Base-by-base conservation (phyloP, 331 rosid species). In the Quercus tomentella region DNA sequence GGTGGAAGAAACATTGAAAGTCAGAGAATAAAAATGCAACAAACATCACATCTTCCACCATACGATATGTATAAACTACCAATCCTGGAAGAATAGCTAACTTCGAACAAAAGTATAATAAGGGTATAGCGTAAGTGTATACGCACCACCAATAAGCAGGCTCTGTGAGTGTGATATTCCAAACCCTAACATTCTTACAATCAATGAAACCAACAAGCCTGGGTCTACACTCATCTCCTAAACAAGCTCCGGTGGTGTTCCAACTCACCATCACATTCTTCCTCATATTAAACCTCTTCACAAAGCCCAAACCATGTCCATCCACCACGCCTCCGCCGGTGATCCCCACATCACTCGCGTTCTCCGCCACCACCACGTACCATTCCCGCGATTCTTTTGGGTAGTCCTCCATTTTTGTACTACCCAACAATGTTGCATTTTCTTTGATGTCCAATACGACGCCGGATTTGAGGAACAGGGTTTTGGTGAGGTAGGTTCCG, bases 71-170 rank as follows among this genome's bases (percentile, higher is more conserved):
- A 49, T 49, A 14, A 12, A 49, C 16, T 49, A 49, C 17, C 18
- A 14, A 12, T 49, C 54, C 54, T 49, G 4, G 18, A 4, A 58
- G 11, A 58, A 58, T 10, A 11, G 14, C 25, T 2, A 10, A 21
- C 12, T 4, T 58, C 22, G 6, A 58, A 22, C 5, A 18, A 17
- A 45, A 56, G 52, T 22, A 20, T 2, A 70, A 30, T 71, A 21
- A 8, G 12, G 45, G 12, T 41, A 41, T 41, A 8, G 45, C 3
- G 3, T 0, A 41, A 22, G 15, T 1, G 2, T 65, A 1, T 15
- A 35, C 95, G 16, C 43, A 94, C 99, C 99, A 92, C 99, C 97
- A 95, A 65, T 91, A 93, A 65, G 99, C 99, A 6, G 99, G 97
- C 58, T 91, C 85, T 20, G 82, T 77, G 72, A 95, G 88, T 1